Base-by-base conservation (phyloP, 164 flowering plant species). In the Aristolochia californica region DNA sequence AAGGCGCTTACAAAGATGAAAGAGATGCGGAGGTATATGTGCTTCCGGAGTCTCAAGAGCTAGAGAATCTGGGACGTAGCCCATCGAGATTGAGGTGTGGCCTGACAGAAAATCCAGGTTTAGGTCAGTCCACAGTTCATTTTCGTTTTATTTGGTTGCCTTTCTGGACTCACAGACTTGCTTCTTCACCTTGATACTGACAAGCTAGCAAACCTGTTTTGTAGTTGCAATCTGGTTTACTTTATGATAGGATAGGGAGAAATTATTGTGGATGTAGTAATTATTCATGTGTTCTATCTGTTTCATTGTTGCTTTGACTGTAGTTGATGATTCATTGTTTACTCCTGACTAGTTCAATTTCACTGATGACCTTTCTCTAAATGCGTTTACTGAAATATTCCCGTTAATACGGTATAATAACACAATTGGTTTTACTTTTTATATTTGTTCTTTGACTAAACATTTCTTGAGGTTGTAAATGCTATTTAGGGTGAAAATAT, bases 91-190 rank as follows among this genome's bases (percentile, higher is more conserved):
- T 91, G 76, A 84, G 70, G 60, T 74, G 62, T 70, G 89, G 94
- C 48, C 43, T 83, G 57, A 75, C 74, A 61, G 97, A 90, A 11
- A 83, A 80, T 67, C 97, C 90, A 1, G 88, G 90, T 56, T 61
- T 63, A 48, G 90, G 97, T 90, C 63, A 75, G 91, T 80, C n/a
- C 63, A 5, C 43, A 68, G 61, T 22, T 8, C 17, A 22, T 63
- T 49, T 17, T 44, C 49, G 16, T 47, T 17, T 47, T 47, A n/a
- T 47, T 4, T 20, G 18, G 5, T 4, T 47, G 4, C 22, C 22
- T n/a, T 2, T 47, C 5, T 17, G 50, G 20, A 17, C 50, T 47
- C 5, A 5, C 18, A 47, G 0, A 5, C 20, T 47, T 17, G 18
- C 5, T 17, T 47, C 22, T 17, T 16, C 50, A 17, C 50, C 22